phyloP scores from a whole-genome alignment of 73 alveolate species.

The Tetrahymena malaccensis region DNA sequence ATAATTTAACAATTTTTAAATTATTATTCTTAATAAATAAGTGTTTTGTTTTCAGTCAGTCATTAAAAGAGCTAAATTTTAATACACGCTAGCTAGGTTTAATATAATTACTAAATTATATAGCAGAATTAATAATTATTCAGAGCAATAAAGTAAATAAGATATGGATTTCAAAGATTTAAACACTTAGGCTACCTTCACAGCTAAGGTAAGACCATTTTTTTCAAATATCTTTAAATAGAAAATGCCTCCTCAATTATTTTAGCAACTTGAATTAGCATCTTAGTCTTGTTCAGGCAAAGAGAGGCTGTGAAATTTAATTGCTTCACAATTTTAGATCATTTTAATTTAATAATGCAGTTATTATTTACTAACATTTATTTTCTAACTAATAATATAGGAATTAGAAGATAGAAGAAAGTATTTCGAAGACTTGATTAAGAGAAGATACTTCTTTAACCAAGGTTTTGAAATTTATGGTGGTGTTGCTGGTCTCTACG shows the following conservation, averaged over 20 bases:
- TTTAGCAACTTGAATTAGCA: background rate
- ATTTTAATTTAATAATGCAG: background rate
- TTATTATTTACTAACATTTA: background rate
- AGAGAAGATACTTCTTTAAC: constrained; percentile 37
- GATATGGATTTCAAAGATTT: background rate
- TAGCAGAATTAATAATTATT: background rate
- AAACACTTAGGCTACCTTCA: background rate
- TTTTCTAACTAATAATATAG: background rate
- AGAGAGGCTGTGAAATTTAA: background rate
- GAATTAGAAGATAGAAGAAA: constrained; percentile 20
- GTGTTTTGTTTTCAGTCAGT: background rate
- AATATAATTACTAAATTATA: background rate
- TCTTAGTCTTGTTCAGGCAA: background rate
- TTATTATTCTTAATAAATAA: background rate
- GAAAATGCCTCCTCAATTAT: background rate
- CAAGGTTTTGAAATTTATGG: constrained; percentile 92
- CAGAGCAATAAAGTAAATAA: background rate
- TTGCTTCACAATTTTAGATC: background rate
- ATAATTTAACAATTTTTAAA: background rate
- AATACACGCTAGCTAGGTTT: background rate
- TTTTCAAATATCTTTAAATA: background rate
- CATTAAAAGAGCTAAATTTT: background rate
- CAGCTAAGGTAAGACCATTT: background rate
- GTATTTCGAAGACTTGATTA: constrained; percentile 13
- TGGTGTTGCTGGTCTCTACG: constrained; percentile 99